Evolutionary conservation across 2,329 filamentous ascomycete genomes (phyloP), one percentile per base, ranked within the genome.

Genomic region (Arachnopeziza araneosa): DNA sequence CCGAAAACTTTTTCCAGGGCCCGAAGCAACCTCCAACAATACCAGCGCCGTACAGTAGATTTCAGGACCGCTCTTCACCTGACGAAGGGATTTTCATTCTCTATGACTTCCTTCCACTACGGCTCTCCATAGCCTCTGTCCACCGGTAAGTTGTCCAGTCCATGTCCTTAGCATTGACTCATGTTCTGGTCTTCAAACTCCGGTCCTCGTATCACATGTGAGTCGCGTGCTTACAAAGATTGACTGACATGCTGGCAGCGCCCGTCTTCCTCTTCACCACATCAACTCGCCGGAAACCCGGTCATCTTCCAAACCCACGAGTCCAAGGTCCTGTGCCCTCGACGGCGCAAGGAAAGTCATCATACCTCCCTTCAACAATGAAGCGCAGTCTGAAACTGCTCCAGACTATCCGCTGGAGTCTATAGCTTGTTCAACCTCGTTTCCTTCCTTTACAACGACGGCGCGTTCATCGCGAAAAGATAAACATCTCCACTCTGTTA

Each of bases 371-470:
- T 68, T 65, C 68, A 75, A 79, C 73, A 69, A 85, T 86, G 83
- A 80, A 77, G 83, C 77, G 79, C 82, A 82, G 79, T 75, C 71
- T 66, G 68, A 73, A 81, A 83, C 83, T 80, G 78, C 80, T 69
- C 70, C 69, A 65, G 66, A 68, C 70, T 68, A 74, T 79, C 80
- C 75, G 73, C 80, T 85, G 83, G 83, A 85, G 81, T 73, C 80
- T 71, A 76, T 80, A 81, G 74, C 77, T 59, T 68, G 69, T 64
- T 65, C 69, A 63, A 61, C 59, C 55, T 59, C 64, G 56, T 68
- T 61, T 66, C 63, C 66, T 61, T 58, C 65, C 59, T 59, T 64
- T 63, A 66, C 36, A 50, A 26, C 36, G 19, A 19, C 50, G 12
- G 65, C 70, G 60, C 75, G 74, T 70, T 68, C 74, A 60, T 77